Evolutionary conservation across 768 basidiomycete genomes (phyloP).

Genomic region (Tylopilus balloui): DNA sequence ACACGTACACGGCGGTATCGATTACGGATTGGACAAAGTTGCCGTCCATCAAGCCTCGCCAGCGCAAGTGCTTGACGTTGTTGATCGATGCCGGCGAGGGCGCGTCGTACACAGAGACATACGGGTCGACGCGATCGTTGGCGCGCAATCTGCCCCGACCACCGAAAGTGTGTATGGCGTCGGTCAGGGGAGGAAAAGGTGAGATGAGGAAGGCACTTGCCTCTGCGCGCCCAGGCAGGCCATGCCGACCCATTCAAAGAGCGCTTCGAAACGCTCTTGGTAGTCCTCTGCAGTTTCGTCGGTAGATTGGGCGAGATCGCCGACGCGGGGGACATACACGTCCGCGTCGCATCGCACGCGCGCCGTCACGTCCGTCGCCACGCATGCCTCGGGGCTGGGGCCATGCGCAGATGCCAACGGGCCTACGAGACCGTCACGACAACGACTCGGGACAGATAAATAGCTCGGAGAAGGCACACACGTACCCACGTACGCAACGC

Average conservation of each 20-base stretch:
- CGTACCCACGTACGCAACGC: constrained; percentile 33
- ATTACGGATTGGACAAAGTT: constrained; percentile 51
- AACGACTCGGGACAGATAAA: background rate
- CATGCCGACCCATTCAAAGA: constrained; percentile 77
- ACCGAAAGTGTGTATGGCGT: too few species aligned
- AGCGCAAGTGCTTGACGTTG: constrained; percentile 49
- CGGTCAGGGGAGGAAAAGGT: too few species aligned
- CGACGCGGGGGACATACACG: constrained; percentile 39
- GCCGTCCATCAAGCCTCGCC: constrained; percentile 54
- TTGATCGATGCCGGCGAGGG: constrained; percentile 45
- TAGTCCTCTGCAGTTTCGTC: constrained; percentile 47
- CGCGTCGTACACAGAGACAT: constrained; percentile 59
- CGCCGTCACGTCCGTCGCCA: constrained; percentile 17
- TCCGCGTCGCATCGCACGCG: constrained; percentile 26
- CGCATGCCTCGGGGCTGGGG: background rate
- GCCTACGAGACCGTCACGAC: background rate
- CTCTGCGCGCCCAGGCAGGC: constrained; percentile 62
- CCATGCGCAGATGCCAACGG: background rate
- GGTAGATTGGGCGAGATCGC: constrained; percentile 23
- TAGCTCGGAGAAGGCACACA: too few species aligned
- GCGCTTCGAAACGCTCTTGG: constrained; percentile 37
- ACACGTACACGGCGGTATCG: constrained; percentile 37
- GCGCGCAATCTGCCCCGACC: constrained; percentile 44
- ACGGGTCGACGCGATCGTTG: constrained; percentile 66
- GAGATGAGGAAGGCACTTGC: constrained; percentile 34